These are phyloP conservation scores for Debaryomyces castellii DNA, from an alignment of 805 yeast species.

Conservation along the genomic window DNA sequence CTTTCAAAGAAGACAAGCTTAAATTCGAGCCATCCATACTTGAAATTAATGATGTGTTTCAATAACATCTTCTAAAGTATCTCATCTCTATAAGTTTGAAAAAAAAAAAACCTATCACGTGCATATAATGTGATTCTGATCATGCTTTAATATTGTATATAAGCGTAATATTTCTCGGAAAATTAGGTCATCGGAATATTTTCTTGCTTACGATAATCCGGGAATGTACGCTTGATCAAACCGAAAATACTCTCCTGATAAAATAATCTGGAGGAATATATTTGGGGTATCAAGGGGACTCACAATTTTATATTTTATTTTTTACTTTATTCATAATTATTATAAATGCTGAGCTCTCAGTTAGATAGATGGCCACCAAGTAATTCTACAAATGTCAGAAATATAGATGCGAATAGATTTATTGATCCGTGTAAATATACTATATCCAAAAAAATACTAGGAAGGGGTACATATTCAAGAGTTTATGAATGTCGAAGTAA, in stretches of 20 bases:
- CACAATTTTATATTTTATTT: background rate
- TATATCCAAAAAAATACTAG: conserved; percentile 29
- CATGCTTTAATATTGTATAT: background rate
- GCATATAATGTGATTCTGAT: background rate
- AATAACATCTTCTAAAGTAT: background rate
- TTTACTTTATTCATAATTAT: background rate
- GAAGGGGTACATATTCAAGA: conserved; percentile 50
- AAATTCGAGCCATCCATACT: conserved; percentile 46
- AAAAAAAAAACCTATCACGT: conserved; percentile 5
- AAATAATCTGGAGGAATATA: background rate
- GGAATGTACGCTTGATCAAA: background rate
- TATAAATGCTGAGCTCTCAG: background rate
- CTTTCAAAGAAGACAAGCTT: conserved; percentile 59
- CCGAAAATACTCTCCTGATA: background rate
- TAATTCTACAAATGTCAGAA: conserved; percentile 13
- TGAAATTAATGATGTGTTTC: background rate
- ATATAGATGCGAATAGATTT: conserved; percentile 11
- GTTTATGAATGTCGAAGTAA: conserved; percentile 50
- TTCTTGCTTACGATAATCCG: background rate
- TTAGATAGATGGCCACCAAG: conserved; percentile 21
- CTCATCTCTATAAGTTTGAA: conserved; percentile 5
- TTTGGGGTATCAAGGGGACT: background rate
- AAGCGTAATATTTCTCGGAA: background rate
- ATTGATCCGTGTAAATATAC: conserved; percentile 32
- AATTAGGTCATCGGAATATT: background rate